Percentiles rank a stretch among this genome's conserved stretches.
Evolutionary conservation across 495 filamentous ascomycete genomes (phyloP).

Genomic region (Neurospora sp.): DNA sequence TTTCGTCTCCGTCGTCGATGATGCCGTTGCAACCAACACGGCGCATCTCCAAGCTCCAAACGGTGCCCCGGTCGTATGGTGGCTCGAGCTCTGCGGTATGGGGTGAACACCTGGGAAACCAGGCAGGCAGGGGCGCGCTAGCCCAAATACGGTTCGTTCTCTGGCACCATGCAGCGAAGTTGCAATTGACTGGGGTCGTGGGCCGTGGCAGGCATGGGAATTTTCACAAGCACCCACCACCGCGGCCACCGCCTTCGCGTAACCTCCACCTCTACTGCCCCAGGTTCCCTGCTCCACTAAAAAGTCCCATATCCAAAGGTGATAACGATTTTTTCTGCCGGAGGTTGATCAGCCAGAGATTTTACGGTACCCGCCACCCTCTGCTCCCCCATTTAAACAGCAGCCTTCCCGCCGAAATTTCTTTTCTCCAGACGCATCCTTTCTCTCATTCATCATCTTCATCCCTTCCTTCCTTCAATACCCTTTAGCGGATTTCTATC

Average conservation of each 20-base stretch:
- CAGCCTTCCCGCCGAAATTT: conserved; percentile 9
- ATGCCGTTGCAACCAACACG: not conserved
- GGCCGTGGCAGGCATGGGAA: not conserved
- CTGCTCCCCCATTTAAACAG: conserved; percentile 17
- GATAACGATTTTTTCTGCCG: conserved; percentile 10
- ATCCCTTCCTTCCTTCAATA: conserved; percentile 4
- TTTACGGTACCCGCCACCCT: conserved; percentile 9
- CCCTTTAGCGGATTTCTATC: not conserved
- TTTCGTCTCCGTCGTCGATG: not conserved
- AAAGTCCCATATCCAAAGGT: conserved; percentile 5
- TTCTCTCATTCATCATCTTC: conserved; percentile 4
- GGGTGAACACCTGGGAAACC: not conserved
- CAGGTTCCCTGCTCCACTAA: conserved; percentile 4
- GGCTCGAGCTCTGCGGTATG: not conserved
- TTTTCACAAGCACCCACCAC: not conserved
- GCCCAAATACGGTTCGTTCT: not conserved
- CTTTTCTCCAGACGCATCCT: conserved; percentile 2
- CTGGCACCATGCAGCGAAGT: not conserved
- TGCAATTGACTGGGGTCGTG: not conserved
- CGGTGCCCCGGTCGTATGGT: not conserved
- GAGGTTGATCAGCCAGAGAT: not conserved
- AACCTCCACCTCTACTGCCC: not conserved
- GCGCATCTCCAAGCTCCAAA: not conserved
- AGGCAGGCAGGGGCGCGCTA: not conserved
- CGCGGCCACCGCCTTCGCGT: not conserved